Percentiles rank a stretch among this genome's conserved stretches.
Evolutionary conservation across 1,139 yeast genomes (phyloP).

Genomic region (Nakaseomyces kungkrabaensis): DNA sequence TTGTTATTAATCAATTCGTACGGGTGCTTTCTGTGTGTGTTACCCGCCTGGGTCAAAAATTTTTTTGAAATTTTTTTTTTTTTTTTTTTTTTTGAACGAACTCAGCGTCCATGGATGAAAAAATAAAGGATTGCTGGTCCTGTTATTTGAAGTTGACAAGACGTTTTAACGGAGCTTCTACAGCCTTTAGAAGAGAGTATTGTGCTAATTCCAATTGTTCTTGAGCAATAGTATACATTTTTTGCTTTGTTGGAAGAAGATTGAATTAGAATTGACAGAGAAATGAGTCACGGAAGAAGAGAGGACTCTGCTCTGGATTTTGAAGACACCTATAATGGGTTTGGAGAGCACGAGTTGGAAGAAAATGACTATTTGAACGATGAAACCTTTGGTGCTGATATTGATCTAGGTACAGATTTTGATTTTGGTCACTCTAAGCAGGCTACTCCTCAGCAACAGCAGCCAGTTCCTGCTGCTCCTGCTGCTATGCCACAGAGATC

Average conservation of each 20-base stretch:
- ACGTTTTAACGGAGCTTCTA: not conserved
- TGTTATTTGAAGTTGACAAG: not conserved
- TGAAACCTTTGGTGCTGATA: constrained; percentile 72
- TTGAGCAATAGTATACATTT: not conserved
- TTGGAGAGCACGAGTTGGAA: constrained; percentile 58
- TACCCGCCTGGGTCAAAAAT: no score
- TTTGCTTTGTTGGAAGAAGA: not conserved
- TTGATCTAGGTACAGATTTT: constrained; percentile 59
- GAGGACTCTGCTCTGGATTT: constrained; percentile 38
- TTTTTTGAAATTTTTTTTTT: no score
- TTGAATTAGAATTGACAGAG: not conserved
- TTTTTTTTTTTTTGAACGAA: no score
- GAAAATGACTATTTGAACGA: constrained; percentile 76
- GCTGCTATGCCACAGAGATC: constrained; percentile 32
- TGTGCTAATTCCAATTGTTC: not conserved
- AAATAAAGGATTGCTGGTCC: not conserved
- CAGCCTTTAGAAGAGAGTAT: not conserved
- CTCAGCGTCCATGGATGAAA: not conserved
- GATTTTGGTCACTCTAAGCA: constrained; percentile 45
- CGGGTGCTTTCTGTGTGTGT: no score
- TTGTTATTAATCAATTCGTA: no score
- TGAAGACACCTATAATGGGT: constrained; percentile 76
- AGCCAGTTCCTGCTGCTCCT: constrained; percentile 21
- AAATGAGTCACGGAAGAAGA: constrained; percentile 4
- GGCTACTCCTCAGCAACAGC: constrained; percentile 10